Conservation (phyloP, 352 stramenopile genomes). For the Phytophthora cryptogea region DNA sequence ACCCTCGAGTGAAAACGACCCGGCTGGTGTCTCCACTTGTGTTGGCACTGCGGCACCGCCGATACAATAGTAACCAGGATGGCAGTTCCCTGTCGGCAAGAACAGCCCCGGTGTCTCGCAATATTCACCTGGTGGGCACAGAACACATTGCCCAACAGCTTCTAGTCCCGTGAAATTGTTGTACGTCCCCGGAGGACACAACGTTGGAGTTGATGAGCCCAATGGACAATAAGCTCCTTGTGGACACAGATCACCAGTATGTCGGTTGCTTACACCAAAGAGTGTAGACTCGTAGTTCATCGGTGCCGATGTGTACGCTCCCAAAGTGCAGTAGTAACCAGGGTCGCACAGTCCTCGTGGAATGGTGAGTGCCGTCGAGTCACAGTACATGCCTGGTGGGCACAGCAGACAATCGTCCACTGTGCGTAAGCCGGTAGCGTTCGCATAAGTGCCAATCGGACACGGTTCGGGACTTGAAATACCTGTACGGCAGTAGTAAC, state of each 20-base stretch:
- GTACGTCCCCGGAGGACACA: slow-evolving; percentile 78
- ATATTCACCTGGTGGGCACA: slow-evolving; percentile 79
- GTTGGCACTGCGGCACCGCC: slow-evolving; percentile 57
- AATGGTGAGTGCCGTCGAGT: slow-evolving; percentile 76
- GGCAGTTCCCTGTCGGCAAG: slow-evolving; percentile 72
- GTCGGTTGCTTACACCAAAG: slow-evolving; percentile 65
- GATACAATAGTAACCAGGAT: slow-evolving; percentile 82
- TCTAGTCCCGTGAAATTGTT: slow-evolving; percentile 80
- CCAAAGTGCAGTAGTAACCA: slow-evolving; percentile 91
- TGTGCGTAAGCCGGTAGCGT: slow-evolving; percentile 66
- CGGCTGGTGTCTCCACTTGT: slow-evolving; percentile 53
- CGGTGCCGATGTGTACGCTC: slow-evolving; percentile 90
- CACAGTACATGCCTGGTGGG: slow-evolving; percentile 91
- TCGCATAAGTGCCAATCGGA: slow-evolving; percentile 91
- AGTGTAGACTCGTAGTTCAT: slow-evolving; percentile 76
- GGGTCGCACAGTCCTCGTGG: slow-evolving; percentile 81
- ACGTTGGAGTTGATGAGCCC: slow-evolving; percentile 53
- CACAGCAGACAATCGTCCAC: slow-evolving; percentile 89
- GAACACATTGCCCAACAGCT: slow-evolving; percentile 68
- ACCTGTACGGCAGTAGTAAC: slow-evolving; percentile 89
- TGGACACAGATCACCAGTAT: slow-evolving; percentile 72
- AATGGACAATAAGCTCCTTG: slow-evolving; percentile 73
- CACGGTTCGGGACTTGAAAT: slow-evolving; percentile 80
- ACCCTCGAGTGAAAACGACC: slow-evolving; percentile 58
- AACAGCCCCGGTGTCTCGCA: slow-evolving; percentile 73